Evolutionary conservation across 805 yeast species (phyloP).

Genomic region (Ogataea parapolymorpha): DNA sequence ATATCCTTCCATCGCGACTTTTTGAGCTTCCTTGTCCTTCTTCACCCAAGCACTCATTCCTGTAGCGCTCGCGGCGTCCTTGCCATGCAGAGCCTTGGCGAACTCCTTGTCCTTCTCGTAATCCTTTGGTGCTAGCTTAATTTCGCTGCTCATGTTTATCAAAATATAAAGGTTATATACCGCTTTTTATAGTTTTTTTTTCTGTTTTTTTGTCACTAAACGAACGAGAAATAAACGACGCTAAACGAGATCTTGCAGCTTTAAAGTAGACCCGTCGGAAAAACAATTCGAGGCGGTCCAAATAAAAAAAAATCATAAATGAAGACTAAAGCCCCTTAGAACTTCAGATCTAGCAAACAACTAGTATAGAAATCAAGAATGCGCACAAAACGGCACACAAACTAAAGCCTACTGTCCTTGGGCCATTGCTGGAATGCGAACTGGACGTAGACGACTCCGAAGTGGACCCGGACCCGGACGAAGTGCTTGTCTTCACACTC

Average conservation of each 20-base stretch:
- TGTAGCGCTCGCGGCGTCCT: constrained; percentile 53
- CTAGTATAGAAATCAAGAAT: not conserved
- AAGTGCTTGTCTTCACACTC: not conserved
- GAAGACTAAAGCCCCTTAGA: not conserved
- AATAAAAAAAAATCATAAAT: not conserved
- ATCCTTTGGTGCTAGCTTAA: constrained; percentile 50
- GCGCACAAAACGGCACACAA: constrained; percentile 2
- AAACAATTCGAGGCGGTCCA: not conserved
- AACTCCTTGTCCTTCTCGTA: constrained; percentile 63
- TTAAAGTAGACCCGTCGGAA: not conserved
- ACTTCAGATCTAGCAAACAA: not conserved
- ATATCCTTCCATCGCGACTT: constrained; percentile 82
- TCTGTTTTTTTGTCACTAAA: not conserved
- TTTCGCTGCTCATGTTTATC: constrained; percentile 10
- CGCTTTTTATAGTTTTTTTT: not conserved
- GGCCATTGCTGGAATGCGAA: not conserved
- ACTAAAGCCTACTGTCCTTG: not conserved
- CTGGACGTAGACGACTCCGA: constrained; percentile 10
- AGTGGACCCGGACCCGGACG: constrained; percentile 3
- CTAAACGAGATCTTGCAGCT: constrained; percentile 5
- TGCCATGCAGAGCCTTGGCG: constrained; percentile 85
- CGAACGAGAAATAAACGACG: constrained; percentile 1
- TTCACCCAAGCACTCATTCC: constrained; percentile 76
- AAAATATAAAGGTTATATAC: not conserved
- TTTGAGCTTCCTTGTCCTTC: constrained; percentile 77